phyloP scores from a whole-genome alignment of 2,329 filamentous ascomycete species.

The Scedosporium boydii region DNA sequence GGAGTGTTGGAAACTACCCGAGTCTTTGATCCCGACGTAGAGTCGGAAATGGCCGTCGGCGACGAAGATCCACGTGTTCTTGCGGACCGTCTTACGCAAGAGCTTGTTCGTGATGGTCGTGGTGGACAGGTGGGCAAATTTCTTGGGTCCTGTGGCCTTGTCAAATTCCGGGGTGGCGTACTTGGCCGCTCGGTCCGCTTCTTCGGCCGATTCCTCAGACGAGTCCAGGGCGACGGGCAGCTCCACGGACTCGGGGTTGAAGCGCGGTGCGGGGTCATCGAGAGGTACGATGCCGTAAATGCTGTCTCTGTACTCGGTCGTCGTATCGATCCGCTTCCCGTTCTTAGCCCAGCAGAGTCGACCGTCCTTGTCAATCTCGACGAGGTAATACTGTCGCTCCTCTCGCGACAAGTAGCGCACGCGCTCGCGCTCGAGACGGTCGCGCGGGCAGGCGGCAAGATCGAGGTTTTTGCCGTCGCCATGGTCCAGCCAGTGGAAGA shows the following conservation, averaged over 20 bases:
- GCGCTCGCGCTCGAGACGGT: constrained; percentile 65
- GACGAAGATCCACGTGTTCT: constrained; percentile 91
- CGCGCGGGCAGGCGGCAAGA: constrained; percentile 61
- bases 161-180: constrained; percentile 40
- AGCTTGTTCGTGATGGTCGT: constrained; percentile 70
- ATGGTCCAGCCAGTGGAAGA: constrained; percentile 88
- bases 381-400: constrained; percentile 72
- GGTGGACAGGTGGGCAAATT: constrained; percentile 55
- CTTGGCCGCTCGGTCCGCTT: constrained; percentile 48
- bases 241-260: constrained; percentile 12
- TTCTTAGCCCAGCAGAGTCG: constrained; percentile 84
- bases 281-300: constrained; percentile 61
- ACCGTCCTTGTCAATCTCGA: constrained; percentile 64
- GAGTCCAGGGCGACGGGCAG: constrained; percentile 16
- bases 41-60: constrained; percentile 76
- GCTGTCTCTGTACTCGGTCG: constrained; percentile 66
- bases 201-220: constrained; percentile 35
- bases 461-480: constrained; percentile 66
- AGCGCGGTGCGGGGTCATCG: constrained; percentile 44
- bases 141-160: constrained; percentile 44
- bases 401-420: constrained; percentile 78
- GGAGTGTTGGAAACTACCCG: constrained; percentile 82
- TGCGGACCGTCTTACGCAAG: constrained; percentile 67
- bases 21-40: constrained; percentile 84
- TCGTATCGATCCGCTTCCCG: constrained; percentile 66